A percentile compares a stretch with the other conserved stretches of the same genome.
Conservation (phyloP, 345 rosid species). For the Erucastrum elatum region DNA sequence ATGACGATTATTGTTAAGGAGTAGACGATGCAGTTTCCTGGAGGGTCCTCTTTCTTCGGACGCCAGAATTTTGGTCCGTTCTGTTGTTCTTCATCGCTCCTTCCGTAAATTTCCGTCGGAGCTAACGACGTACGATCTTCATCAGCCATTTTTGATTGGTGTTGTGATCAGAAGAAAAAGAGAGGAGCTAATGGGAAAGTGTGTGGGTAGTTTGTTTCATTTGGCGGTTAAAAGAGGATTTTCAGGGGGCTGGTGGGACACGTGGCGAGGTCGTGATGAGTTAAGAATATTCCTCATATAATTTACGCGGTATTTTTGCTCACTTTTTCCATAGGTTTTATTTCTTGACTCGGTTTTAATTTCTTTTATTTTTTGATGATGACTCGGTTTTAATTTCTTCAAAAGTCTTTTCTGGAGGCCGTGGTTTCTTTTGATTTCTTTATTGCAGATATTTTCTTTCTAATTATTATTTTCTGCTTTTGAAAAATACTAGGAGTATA, state of each 20-base stretch:
- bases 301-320: neutral
- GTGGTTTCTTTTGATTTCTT: neutral
- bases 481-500: neutral
- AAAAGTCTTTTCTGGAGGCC: constrained; percentile 13
- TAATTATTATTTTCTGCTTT: neutral
- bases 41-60: constrained; percentile 4
- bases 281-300: neutral
- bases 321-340: neutral
- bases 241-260: neutral
- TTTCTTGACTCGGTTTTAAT: neutral
- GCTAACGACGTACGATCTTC: constrained; percentile 38
- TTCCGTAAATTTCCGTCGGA: constrained; percentile 26
- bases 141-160: constrained; percentile 24
- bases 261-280: neutral
- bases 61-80: constrained; percentile 15
- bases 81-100: constrained; percentile 45
- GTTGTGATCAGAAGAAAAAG: constrained; percentile 12
- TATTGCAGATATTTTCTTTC: neutral
- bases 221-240: constrained; percentile 31
- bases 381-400: too few species aligned
- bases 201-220: constrained; percentile 14
- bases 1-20: constrained; percentile 42
- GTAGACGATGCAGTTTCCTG: constrained; percentile 53
- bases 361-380: too few species aligned
- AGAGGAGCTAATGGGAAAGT: constrained; percentile 8